These are phyloP conservation scores for Globisporangium cystogenes DNA, from an alignment of 352 stramenopile species.

Conservation along the genomic window DNA sequence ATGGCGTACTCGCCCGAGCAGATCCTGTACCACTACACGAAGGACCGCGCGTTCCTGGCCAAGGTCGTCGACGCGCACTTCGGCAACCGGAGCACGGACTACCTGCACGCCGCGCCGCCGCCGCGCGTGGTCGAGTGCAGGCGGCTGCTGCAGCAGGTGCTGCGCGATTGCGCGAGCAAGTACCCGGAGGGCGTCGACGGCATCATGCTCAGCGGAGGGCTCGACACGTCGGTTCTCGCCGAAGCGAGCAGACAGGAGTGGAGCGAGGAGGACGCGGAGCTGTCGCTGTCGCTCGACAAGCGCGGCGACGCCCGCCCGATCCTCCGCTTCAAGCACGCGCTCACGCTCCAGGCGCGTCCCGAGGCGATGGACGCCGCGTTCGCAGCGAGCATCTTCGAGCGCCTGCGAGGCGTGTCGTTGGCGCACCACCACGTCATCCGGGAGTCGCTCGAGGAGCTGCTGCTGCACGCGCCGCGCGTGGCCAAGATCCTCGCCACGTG, in stretches of 20 bases:
- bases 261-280: conserved; percentile 4
- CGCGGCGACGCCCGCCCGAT: conserved; percentile 26
- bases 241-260: conserved; percentile 46
- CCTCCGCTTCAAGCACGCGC: conserved; percentile 38
- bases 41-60: conserved; percentile 39
- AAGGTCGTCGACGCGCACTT: conserved; percentile 26
- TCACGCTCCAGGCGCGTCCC: conserved; percentile 48
- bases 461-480: conserved; percentile 29
- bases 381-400: conserved; percentile 35
- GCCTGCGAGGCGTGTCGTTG: conserved; percentile 34
- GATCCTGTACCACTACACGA: conserved; percentile 73
- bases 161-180: conserved; percentile 28
- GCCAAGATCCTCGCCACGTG: conserved; percentile 59
- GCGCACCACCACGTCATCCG: conserved; percentile 60
- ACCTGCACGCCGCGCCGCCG: conserved; percentile 29
- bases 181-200: conserved; percentile 30
- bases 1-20: conserved; percentile 62
- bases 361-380: conserved; percentile 37
- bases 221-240: conserved; percentile 68
- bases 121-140: conserved; percentile 34
- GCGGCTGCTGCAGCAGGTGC: conserved; percentile 43
- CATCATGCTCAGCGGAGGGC: conserved; percentile 59
- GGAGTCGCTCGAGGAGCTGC: conserved; percentile 45
- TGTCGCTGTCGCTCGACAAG: conserved; percentile 38
- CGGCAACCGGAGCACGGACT: conserved; percentile 33